Evolutionary conservation across 2,329 filamentous ascomycete species (phyloP), one percentile per base, ranked within the genome.

Genomic region (Hortaea werneckii): DNA sequence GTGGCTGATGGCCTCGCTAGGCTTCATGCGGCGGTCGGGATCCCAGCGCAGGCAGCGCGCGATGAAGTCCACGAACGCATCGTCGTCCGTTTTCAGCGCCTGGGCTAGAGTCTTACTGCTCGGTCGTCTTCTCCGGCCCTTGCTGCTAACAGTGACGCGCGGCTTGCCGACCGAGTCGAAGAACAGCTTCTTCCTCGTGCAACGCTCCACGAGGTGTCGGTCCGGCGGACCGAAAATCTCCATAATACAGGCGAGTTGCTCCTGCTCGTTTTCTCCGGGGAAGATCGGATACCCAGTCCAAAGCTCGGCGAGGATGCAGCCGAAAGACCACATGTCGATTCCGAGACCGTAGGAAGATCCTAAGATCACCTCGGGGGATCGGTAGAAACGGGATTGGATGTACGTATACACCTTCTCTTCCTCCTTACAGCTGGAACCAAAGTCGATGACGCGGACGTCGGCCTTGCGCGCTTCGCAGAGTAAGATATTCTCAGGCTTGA

Each of bases 391-490:
- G 47, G 89, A 95, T 64, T 98, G 92, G 54, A 98, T 98, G 61
- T 98, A 98, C 0, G 92, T 98, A 63, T 98, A 98, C 30, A 98
- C 92, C 70, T 96, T 95, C 64, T 98, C 92, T 59, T 94, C 89
- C 64, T 96, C 92, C 57, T 95, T 95, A 66, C 92, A 98, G 60
- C 87, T 94, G 29, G 88, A 95, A 26, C 92, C 92, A 62, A 98
- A 98, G 67, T 98, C 92, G 57, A 98, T 98, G 54, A 96, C 89
- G 65, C 95, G 94, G 67, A 98, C 94, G 65, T 96, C 92, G 1
- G 90, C 89, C 60, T 92, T 89, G 59, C 94, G 72, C 5, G 92
- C 92, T 65, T 96, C 90, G n/a, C 89, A 86, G 13, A 98, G 77
- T 27, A 98, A 76, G 47, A 98, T 92, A 55, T 98, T 98, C 65